Percentiles rank a stretch among this genome's conserved stretches.
Conservation (phyloP, 805 yeast genomes). For the Candida xiaguanensis region DNA sequence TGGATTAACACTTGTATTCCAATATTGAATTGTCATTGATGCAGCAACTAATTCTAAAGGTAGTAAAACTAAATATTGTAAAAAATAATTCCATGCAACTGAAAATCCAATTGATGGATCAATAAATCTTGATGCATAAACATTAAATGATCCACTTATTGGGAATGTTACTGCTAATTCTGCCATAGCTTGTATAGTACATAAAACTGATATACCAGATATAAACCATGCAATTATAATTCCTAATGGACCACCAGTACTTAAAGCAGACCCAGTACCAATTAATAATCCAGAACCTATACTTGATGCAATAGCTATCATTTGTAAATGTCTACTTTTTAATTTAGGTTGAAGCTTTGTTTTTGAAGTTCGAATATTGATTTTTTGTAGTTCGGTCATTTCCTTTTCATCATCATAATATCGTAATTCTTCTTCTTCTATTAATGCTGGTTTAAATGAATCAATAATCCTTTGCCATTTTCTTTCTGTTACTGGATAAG, state of each 20-base stretch:
- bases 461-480: conserved; percentile 44
- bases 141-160: conserved; percentile 61
- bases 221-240: conserved; percentile 36
- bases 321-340: conserved; percentile 34
- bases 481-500: background rate
- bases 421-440: conserved; percentile 20
- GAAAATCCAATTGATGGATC: conserved; percentile 64
- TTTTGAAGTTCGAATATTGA: conserved; percentile 36
- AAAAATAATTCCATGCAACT: conserved; percentile 46
- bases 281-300: conserved; percentile 43
- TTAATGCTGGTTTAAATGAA: conserved; percentile 41
- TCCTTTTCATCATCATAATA: conserved; percentile 14
- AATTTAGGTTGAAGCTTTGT: conserved; percentile 34
- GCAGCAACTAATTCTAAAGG: conserved; percentile 37
- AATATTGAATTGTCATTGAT: conserved; percentile 28
- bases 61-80: conserved; percentile 33
- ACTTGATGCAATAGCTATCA: conserved; percentile 43
- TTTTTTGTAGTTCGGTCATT: conserved; percentile 35
- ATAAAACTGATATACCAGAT: conserved; percentile 33
- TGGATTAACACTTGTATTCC: conserved; percentile 33
- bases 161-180: conserved; percentile 63
- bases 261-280: conserved; percentile 37
- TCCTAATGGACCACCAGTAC: conserved; percentile 39
- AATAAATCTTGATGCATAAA: conserved; percentile 55
- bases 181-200: conserved; percentile 44